Percentiles rank a stretch among this genome's conserved stretches.
These are phyloP conservation scores for Solanum dulcamara DNA, from an alignment of 257 asterid species.

Conservation along the genomic window DNA sequence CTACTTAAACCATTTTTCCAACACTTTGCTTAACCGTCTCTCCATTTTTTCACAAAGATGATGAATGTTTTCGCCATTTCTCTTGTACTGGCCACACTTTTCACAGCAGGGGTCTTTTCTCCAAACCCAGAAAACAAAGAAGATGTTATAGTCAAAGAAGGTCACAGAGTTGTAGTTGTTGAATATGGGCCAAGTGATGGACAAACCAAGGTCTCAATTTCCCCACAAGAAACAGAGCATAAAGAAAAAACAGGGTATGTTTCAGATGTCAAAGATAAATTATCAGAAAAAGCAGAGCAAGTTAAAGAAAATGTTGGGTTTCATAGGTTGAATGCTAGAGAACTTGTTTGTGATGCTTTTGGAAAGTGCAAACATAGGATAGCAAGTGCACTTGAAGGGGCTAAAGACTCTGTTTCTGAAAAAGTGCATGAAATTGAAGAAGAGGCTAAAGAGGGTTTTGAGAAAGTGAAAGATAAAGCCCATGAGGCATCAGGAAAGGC, in stretches of 20 bases:
- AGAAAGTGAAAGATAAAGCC: not conserved
- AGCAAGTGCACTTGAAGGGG: constrained; percentile 11
- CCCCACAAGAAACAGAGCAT: constrained; percentile 9
- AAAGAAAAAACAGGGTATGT: not conserved
- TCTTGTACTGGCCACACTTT: constrained; percentile 18
- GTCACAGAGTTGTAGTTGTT: constrained; percentile 45
- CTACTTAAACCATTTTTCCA: not conserved
- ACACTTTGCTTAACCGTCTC: not conserved
- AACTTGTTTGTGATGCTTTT: constrained; percentile 25
- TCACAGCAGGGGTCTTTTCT: constrained; percentile 12
- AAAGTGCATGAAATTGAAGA: constrained; percentile 20
- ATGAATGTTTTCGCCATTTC: constrained; percentile 18
- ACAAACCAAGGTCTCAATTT: constrained; percentile 17
- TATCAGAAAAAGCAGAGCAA: not conserved
- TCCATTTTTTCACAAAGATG: not conserved
- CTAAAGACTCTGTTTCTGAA: constrained; percentile 10
- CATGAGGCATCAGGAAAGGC: constrained; percentile 5
- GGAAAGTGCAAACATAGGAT: constrained; percentile 27
- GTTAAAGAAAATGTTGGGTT: not conserved
- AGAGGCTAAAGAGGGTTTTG: constrained; percentile 7
- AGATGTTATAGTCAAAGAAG: constrained; percentile 21
- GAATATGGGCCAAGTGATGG: constrained; percentile 19
- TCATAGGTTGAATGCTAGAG: constrained; percentile 2
- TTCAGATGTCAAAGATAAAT: not conserved
- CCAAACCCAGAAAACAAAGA: constrained; percentile 6